These are phyloP conservation scores for Plantago rigida DNA, from an alignment of 305 asterid genomes.

Conservation along the genomic window DNA sequence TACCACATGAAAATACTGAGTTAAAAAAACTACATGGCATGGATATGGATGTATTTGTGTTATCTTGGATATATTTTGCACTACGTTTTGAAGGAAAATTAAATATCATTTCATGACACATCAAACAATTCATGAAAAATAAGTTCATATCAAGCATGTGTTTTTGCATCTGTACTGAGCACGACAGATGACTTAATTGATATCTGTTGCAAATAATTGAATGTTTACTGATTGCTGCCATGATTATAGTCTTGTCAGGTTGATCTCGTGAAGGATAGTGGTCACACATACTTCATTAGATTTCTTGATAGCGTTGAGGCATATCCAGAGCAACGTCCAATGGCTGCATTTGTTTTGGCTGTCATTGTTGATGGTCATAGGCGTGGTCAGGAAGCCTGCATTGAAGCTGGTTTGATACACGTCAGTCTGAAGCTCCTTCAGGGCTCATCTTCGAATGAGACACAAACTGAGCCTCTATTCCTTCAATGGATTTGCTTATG, in stretches of 20 bases:
- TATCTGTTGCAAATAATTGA: not conserved
- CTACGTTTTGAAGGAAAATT: no score
- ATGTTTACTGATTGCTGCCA: not conserved
- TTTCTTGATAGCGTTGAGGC: constrained; percentile 93
- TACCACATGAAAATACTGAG: no score
- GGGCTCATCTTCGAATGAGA: constrained; percentile 60
- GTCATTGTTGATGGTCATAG: constrained; percentile 93
- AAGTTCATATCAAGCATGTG: not conserved
- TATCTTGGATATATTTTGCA: no score
- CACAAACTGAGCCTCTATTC: constrained; percentile 82
- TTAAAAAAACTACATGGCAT: no score
- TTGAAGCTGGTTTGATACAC: constrained; percentile 62
- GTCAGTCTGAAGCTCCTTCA: constrained; percentile 87
- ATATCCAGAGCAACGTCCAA: constrained; percentile 96
- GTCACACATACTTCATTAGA: constrained; percentile 76
- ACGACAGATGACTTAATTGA: not conserved
- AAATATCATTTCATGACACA: no score
- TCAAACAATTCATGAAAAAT: no score
- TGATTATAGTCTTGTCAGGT: constrained; percentile 87
- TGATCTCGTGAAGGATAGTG: constrained; percentile 96
- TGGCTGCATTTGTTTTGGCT: constrained; percentile 99
- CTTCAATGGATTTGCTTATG: constrained; percentile 98
- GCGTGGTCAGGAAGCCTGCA: constrained; percentile 90
- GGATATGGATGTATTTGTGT: no score
- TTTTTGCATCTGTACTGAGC: not conserved